These are phyloP conservation scores for Xylaria venustula DNA, from an alignment of 495 filamentous ascomycete genomes.

Conservation along the genomic window DNA sequence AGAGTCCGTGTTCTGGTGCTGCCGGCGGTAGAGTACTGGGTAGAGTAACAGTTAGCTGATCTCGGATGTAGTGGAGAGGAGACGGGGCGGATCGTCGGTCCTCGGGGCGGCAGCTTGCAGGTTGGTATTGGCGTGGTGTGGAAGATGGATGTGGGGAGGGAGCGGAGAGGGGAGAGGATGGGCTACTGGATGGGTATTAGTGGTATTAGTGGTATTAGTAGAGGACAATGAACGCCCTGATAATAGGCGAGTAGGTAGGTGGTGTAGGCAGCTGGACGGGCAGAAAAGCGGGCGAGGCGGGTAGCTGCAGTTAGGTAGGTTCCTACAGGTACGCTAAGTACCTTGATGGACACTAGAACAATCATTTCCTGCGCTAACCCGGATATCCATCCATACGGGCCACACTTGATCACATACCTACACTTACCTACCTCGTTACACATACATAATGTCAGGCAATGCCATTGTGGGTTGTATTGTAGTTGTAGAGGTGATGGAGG, in stretches of 20 bases:
- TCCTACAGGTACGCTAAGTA: no score
- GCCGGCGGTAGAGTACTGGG: background rate
- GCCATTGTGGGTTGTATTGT: no score
- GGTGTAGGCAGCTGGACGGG: background rate
- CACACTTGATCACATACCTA: no score
- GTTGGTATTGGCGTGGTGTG: constrained; percentile 2
- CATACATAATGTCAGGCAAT: no score
- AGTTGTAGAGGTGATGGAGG: no score
- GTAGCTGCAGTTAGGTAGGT: constrained; percentile 14
- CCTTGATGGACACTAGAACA: background rate
- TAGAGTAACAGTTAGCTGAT: background rate
- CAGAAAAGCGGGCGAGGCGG: constrained; percentile 19
- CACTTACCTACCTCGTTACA: no score
- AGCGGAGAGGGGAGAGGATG: constrained; percentile 9
- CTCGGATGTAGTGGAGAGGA: background rate
- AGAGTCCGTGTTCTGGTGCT: background rate
- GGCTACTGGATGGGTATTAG: background rate
- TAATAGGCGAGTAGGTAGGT: background rate
- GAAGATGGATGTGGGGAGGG: no score
- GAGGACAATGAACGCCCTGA: background rate
- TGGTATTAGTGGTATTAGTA: no score
- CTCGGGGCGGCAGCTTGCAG: constrained; percentile 9
- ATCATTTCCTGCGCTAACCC: background rate
- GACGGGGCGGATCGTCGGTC: constrained; percentile 6
- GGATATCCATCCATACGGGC: no score